Evolutionary conservation across 1,139 yeast genomes (phyloP).

Genomic region (Yamadazyma atmosphaerica): DNA sequence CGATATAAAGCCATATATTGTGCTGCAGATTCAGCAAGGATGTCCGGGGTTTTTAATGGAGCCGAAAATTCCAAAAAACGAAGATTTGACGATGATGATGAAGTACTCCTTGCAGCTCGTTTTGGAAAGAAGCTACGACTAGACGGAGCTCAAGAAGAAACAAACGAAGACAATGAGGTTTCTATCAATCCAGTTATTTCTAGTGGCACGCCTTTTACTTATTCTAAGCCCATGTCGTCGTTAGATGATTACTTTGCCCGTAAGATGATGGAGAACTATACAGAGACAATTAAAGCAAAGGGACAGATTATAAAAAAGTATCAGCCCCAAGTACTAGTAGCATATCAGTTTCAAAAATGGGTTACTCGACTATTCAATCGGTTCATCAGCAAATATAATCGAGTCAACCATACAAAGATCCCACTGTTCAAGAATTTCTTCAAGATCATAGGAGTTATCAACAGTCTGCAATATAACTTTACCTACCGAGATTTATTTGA

Average conservation of each 20-base stretch:
- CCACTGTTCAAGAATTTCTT: slow-evolving; percentile 23
- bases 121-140: slow-evolving; percentile 25
- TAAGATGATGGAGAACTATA: slow-evolving; percentile 26
- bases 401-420: slow-evolving; percentile 18
- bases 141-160: slow-evolving; percentile 12
- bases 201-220: slow-evolving; percentile 2
- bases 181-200: neutral
- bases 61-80: too few species aligned
- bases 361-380: slow-evolving; percentile 37
- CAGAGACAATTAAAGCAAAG: slow-evolving; percentile 17
- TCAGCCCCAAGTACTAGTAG: slow-evolving; percentile 24
- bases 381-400: slow-evolving; percentile 33
- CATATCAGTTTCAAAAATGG: slow-evolving; percentile 37
- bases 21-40: too few species aligned
- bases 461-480: slow-evolving; percentile 17
- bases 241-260: slow-evolving; percentile 27
- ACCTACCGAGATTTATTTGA: slow-evolving; percentile 23
- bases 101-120: slow-evolving; percentile 8
- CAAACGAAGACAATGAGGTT: neutral
- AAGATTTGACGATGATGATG: slow-evolving; percentile 17
- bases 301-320: slow-evolving; percentile 23
- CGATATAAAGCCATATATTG: too few species aligned
- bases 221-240: slow-evolving; percentile 7
- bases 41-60: too few species aligned
- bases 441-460: slow-evolving; percentile 15